Conservation (phyloP, 2,329 filamentous ascomycete genomes). For the Ampelomyces quisqualis region DNA sequence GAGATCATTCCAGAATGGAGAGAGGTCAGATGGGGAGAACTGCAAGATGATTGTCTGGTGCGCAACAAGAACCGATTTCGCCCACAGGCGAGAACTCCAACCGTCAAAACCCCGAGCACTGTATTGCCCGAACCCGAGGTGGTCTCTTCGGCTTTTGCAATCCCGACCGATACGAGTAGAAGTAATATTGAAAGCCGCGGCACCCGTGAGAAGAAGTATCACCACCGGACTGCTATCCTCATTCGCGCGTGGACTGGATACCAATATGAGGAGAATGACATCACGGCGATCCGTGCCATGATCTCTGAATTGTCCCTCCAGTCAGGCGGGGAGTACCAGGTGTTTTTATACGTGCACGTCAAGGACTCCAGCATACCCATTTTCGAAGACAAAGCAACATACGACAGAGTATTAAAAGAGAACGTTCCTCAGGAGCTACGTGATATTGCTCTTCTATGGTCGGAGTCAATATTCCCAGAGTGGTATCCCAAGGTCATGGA, state of each 20-base stretch:
- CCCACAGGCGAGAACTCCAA: conserved; percentile 44
- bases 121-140: conserved; percentile 26
- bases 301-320: conserved; percentile 50
- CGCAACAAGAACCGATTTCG: conserved; percentile 65
- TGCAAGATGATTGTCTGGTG: conserved; percentile 66
- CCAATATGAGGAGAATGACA: conserved; percentile 50
- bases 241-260: conserved; percentile 52
- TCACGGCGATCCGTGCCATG: conserved; percentile 49
- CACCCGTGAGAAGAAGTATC: conserved; percentile 36
- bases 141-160: conserved; percentile 35
- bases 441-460: conserved; percentile 72
- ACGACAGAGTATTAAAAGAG: conserved; percentile 60
- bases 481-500: conserved; percentile 54
- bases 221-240: conserved; percentile 49
- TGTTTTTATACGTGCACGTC: conserved; percentile 52
- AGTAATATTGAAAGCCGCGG: conserved; percentile 30
- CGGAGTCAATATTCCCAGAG: conserved; percentile 55
- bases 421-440: conserved; percentile 70
- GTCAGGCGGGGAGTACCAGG: conserved; percentile 52
- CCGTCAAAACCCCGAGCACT: conserved; percentile 32
- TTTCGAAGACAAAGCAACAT: conserved; percentile 60
- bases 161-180: conserved; percentile 28
- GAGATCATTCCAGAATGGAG: conserved; percentile 57
- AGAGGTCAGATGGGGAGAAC: conserved; percentile 66
- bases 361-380: conserved; percentile 59